Conservation (phyloP, 2,329 filamentous ascomycete species). For the Aspergillus melleus region DNA sequence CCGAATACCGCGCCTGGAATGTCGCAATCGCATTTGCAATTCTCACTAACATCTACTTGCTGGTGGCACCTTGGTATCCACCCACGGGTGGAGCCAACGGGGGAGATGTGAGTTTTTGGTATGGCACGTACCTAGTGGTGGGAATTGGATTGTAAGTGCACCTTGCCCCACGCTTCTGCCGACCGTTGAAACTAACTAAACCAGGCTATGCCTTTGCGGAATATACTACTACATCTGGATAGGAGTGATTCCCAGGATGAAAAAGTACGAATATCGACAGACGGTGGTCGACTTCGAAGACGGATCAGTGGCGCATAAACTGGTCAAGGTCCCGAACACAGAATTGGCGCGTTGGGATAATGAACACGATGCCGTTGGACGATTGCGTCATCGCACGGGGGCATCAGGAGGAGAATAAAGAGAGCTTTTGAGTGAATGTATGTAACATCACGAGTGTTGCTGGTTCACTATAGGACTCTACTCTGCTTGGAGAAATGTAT, state of each 20-base stretch:
- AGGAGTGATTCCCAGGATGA: slow-evolving; percentile 53
- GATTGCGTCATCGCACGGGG: slow-evolving; percentile 11
- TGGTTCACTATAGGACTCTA: no score
- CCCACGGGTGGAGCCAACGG: slow-evolving; percentile 59
- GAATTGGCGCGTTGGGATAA: slow-evolving; percentile 59
- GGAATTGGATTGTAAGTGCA: slow-evolving; percentile 63
- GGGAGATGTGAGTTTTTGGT: slow-evolving; percentile 72
- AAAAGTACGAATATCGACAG: slow-evolving; percentile 56
- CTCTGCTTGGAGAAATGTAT: no score
- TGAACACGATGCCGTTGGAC: slow-evolving; percentile 52
- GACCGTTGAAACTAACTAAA: background rate
- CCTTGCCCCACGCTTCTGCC: background rate
- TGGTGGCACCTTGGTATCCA: slow-evolving; percentile 72
- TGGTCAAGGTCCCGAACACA: slow-evolving; percentile 55
- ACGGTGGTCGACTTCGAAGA: slow-evolving; percentile 55
- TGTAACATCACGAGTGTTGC: no score
- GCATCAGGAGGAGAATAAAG: background rate
- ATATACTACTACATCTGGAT: slow-evolving; percentile 64
- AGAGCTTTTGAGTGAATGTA: no score
- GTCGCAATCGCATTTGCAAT: slow-evolving; percentile 60
- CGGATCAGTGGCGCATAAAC: slow-evolving; percentile 47
- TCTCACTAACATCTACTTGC: slow-evolving; percentile 59
- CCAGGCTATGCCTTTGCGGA: slow-evolving; percentile 53
- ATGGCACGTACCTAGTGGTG: slow-evolving; percentile 66
- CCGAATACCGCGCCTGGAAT: slow-evolving; percentile 62